A percentile compares a stretch with the other conserved stretches of the same genome.
Evolutionary conservation across 257 asterid species (phyloP).

Genomic region (Salvia hispanica): DNA sequence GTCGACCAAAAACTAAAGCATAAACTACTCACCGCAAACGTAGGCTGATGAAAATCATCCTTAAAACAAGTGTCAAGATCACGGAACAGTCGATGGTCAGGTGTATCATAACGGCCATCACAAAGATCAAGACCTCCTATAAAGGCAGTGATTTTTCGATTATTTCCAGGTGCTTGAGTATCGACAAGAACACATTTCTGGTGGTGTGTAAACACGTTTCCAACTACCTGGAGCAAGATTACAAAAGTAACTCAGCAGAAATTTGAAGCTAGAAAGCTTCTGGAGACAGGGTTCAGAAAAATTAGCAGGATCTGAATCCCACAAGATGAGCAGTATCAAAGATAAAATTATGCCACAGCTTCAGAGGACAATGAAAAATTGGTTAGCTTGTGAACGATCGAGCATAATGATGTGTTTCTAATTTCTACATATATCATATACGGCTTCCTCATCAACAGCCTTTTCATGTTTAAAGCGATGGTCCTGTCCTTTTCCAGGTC

Average conservation of each 20-base stretch:
- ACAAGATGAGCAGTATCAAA: background rate
- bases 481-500: background rate
- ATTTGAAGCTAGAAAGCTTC: conserved; percentile 23
- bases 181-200: conserved; percentile 95
- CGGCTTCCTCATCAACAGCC: background rate
- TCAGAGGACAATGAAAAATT: conserved; percentile 9
- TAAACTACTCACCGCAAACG: conserved; percentile 65
- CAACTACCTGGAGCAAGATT: conserved; percentile 66
- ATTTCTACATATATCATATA: conserved; percentile 1
- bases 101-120: conserved; percentile 97
- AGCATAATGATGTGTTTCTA: background rate
- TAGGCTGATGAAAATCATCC: conserved; percentile 88
- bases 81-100: conserved; percentile 71
- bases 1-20: conserved; percentile 18
- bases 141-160: conserved; percentile 82
- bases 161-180: conserved; percentile 80
- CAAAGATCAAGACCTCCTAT: conserved; percentile 93
- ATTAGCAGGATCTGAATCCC: conserved; percentile 6
- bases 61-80: conserved; percentile 68
- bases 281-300: conserved; percentile 3
- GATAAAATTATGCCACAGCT: conserved; percentile 1
- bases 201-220: conserved; percentile 82
- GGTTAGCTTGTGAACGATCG: background rate
- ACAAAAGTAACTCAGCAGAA: conserved; percentile 30
- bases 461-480: background rate